Base-by-base conservation (phyloP, 306 rosid genomes). In the Medicago ruthenica region DNA sequence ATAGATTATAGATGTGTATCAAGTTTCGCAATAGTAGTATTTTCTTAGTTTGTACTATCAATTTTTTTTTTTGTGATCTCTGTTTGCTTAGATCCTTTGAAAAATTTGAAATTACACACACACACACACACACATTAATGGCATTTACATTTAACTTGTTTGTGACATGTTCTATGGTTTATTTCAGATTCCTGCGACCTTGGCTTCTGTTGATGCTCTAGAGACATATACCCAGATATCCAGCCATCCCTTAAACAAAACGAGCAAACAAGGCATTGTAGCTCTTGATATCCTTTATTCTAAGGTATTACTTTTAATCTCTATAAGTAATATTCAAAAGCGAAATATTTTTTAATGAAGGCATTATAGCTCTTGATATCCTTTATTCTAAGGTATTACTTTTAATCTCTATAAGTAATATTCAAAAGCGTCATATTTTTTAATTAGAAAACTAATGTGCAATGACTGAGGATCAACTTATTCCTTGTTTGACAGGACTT, bases 201-300 rank as follows among this genome's bases (percentile, higher is more conserved):
- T 96, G 94, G 93, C 97, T 79, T 81, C 98, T 37, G 51, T 88
- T 88, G 98, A 90, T 16, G 91, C 86, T 76, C 4, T 96, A 58
- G 99, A 89, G 84, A 83, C 88, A 70, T 96, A 90, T 79, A 96
- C 97, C 41, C 99, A 92, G 82, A 96, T 92, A 82, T 92, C 99
- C 72, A 96, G 99, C 67, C 99, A 96, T 40, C 99, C 99, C 64
- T 88, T 96, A 69, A 97, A 96, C 81, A 96, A 90, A 87, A 96
- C 99, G 14, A 96, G 67, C 92, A 96, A 92, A 82, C 99, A 96
- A 45, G 99, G 99, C 64, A 88, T 96, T 85, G 59, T 68, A 77
- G 89, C 93, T 67, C 83, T 96, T 68, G 99, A 96, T 79, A 85
- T 96, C 75, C 87, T 88, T 77, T 61, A 80, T 71, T 77, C 87